These are phyloP conservation scores for Aegle marmelos DNA, from an alignment of 345 rosid species.

Conservation along the genomic window DNA sequence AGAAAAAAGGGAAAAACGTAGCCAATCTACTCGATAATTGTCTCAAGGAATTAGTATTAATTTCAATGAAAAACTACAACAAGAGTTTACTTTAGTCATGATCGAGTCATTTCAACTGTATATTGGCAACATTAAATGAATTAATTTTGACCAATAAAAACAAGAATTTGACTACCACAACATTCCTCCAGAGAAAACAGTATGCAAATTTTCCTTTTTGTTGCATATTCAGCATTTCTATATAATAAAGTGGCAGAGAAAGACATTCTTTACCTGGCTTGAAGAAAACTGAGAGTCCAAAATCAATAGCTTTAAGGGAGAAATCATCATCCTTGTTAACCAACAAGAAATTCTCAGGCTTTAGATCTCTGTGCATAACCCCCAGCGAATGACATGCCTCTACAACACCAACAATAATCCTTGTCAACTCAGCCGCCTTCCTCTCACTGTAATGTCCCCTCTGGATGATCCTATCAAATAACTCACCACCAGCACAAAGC, in stretches of 20 bases:
- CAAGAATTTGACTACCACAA: not conserved
- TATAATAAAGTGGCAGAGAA: not conserved
- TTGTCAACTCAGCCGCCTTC: constrained; percentile 91
- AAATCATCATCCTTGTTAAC: constrained; percentile 97
- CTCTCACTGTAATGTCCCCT: constrained; percentile 98
- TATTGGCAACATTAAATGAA: not conserved
- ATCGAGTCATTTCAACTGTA: not conserved
- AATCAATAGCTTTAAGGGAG: constrained; percentile 97
- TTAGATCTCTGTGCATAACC: constrained; percentile 97
- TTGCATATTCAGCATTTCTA: not conserved
- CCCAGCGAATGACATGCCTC: constrained; percentile 97
- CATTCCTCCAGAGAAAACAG: not conserved
- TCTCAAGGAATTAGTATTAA: not conserved
- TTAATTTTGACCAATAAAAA: not conserved
- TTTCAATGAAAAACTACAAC: not conserved
- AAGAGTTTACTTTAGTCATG: not conserved
- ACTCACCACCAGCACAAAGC: constrained; percentile 94
- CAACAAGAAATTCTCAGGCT: constrained; percentile 96
- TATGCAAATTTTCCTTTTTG: not conserved
- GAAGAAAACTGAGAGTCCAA: constrained; percentile 96
- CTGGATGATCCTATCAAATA: constrained; percentile 92
- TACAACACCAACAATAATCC: constrained; percentile 91
- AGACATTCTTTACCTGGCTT: constrained; percentile 62
- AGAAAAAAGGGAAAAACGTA: not conserved
- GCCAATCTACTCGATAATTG: not conserved